These are phyloP conservation scores for Trametes meyenii DNA, from an alignment of 768 basidiomycete genomes.

Conservation along the genomic window DNA sequence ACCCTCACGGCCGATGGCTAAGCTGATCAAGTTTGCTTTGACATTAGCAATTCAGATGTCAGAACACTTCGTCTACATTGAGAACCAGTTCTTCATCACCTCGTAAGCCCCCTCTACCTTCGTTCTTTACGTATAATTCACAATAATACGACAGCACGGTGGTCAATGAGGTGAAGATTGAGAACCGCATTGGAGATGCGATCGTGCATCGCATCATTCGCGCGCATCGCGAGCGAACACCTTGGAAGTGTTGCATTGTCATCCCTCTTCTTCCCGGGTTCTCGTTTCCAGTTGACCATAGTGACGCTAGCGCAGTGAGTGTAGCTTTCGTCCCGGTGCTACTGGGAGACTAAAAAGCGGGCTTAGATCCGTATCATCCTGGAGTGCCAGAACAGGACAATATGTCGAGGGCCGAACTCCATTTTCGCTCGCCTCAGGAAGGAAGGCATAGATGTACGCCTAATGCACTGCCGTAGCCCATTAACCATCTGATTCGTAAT, in stretches of 20 bases:
- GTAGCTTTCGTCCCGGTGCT: neutral
- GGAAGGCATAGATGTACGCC: constrained; percentile 83
- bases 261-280: constrained; percentile 94
- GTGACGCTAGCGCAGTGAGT: constrained; percentile 88
- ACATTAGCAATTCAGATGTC: constrained; percentile 85
- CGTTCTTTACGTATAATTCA: neutral
- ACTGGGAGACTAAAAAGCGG: neutral
- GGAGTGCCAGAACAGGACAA: constrained; percentile 91
- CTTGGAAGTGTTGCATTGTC: constrained; percentile 92
- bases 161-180: constrained; percentile 82
- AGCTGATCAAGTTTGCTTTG: neutral
- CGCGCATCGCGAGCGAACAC: constrained; percentile 77
- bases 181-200: constrained; percentile 95
- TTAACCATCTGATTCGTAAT: neutral
- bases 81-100: constrained; percentile 91
- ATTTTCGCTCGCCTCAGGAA: constrained; percentile 86
- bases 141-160: constrained; percentile 56
- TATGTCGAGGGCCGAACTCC: constrained; percentile 86
- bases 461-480: neutral
- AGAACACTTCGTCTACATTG: constrained; percentile 98
- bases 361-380: constrained; percentile 87
- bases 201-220: constrained; percentile 88
- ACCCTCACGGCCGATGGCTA: neutral
- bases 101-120: constrained; percentile 55
- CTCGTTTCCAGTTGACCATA: constrained; percentile 88